Conservation (phyloP, 176 grass and related monocot species). For the Juncus effusus region DNA sequence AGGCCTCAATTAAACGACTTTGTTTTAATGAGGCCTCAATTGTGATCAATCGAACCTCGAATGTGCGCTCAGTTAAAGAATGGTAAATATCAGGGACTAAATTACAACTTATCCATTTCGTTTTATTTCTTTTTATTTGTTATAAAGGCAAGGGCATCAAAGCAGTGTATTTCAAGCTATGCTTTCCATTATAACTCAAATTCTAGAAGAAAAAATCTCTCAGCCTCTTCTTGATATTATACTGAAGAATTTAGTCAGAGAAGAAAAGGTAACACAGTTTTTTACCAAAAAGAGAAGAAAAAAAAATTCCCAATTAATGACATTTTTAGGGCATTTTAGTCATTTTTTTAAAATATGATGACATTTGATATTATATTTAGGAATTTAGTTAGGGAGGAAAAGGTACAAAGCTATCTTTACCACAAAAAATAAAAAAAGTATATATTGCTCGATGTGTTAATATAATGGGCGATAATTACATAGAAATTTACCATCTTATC, state of each 20-base stretch:
- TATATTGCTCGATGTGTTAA: too few species aligned
- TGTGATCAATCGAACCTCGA: background rate
- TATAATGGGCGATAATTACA: too few species aligned
- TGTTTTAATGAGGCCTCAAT: background rate
- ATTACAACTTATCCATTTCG: constrained; percentile 4
- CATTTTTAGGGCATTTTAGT: too few species aligned
- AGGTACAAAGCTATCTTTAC: too few species aligned
- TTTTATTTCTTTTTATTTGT: constrained; percentile 2
- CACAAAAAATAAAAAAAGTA: too few species aligned
- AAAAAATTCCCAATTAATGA: too few species aligned
- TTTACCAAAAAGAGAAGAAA: too few species aligned
- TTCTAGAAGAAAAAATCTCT: constrained; percentile 79
- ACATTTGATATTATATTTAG: too few species aligned
- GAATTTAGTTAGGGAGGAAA: too few species aligned
- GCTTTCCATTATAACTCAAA: constrained; percentile 67
- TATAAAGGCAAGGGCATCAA: constrained; percentile 75
- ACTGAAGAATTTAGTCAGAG: constrained; percentile 73
- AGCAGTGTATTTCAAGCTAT: constrained; percentile 65
- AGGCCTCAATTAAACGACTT: background rate
- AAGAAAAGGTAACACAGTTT: constrained; percentile 56
- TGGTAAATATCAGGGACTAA: background rate
- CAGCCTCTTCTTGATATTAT: constrained; percentile 75
- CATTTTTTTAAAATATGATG: too few species aligned
- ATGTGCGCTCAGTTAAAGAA: background rate
- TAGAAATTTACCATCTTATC: too few species aligned